These are phyloP conservation scores for Lumnitzera littorea DNA, from an alignment of 345 rosid genomes.

Conservation along the genomic window DNA sequence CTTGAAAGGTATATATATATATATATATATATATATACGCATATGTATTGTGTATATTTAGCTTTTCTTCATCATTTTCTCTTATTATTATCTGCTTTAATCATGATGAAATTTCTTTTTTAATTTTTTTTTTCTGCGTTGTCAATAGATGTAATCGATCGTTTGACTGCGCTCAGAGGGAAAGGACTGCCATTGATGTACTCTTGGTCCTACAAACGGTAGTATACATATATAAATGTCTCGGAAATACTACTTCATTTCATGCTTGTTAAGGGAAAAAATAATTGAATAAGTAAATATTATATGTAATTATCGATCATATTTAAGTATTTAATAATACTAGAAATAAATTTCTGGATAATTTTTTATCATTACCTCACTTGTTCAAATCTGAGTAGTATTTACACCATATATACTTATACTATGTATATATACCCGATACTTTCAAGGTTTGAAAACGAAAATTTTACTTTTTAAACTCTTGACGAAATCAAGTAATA, in stretches of 20 bases:
- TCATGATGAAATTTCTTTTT: background rate
- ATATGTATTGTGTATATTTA: background rate
- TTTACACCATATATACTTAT: too few relatives aligned
- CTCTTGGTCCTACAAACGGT: slow-evolving; percentile 97
- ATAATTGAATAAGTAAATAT: too few relatives aligned
- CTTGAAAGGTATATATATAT: slow-evolving; percentile 40
- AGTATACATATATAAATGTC: background rate
- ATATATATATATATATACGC: background rate
- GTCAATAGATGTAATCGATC: slow-evolving; percentile 49
- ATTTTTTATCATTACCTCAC: too few relatives aligned
- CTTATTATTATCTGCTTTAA: background rate
- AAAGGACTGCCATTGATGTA: slow-evolving; percentile 74
- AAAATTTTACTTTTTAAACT: too few relatives aligned
- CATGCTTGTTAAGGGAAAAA: too few relatives aligned
- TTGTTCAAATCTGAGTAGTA: too few relatives aligned
- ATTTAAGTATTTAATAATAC: too few relatives aligned
- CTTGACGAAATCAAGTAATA: too few relatives aligned
- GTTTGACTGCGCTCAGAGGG: slow-evolving; percentile 67
- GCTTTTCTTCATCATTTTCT: background rate
- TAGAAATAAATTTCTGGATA: too few relatives aligned
- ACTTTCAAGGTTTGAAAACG: too few relatives aligned
- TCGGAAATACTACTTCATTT: background rate
- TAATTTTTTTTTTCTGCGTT: background rate
- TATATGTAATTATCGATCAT: too few relatives aligned
- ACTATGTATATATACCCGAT: too few relatives aligned